Evolutionary conservation across 2,329 filamentous ascomycete species (phyloP).

Genomic region (Monilinia polystroma): DNA sequence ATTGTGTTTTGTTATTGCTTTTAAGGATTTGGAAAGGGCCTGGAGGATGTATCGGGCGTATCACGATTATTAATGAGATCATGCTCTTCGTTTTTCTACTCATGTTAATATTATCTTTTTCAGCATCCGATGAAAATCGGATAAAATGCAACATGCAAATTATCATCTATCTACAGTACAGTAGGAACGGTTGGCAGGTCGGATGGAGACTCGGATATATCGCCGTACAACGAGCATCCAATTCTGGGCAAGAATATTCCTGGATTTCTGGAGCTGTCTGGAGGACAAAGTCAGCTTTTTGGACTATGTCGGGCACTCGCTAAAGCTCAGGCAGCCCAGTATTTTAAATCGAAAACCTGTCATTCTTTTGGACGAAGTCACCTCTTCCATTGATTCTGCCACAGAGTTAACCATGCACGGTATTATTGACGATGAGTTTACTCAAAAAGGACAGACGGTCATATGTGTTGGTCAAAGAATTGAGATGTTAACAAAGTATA

Average conservation of each 20-base stretch:
- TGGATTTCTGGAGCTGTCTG: neutral
- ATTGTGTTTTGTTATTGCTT: conserved; percentile 3
- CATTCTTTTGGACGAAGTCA: conserved; percentile 9
- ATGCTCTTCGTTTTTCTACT: conserved; percentile 12
- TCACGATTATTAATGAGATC: conserved; percentile 30
- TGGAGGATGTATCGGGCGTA: conserved; percentile 13
- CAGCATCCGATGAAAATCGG: no score
- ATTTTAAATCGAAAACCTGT: neutral
- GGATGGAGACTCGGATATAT: neutral
- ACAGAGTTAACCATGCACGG: neutral
- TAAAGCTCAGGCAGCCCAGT: conserved; percentile 1
- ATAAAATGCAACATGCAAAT: neutral
- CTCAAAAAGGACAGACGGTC: neutral
- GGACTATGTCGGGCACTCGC: conserved; percentile 1
- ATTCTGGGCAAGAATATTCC: conserved; percentile 2
- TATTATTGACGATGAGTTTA: conserved; percentile 9
- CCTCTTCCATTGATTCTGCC: conserved; percentile 1
- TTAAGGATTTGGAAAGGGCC: neutral
- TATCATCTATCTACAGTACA: neutral
- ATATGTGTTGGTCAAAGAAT: conserved; percentile 12
- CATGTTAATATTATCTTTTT: neutral
- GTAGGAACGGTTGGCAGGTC: no score
- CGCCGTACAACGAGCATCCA: neutral
- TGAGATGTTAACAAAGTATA: neutral
- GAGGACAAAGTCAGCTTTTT: conserved; percentile 13